Evolutionary conservation across 306 rosid genomes (phyloP).

Genomic region (Vigna angularis): DNA sequence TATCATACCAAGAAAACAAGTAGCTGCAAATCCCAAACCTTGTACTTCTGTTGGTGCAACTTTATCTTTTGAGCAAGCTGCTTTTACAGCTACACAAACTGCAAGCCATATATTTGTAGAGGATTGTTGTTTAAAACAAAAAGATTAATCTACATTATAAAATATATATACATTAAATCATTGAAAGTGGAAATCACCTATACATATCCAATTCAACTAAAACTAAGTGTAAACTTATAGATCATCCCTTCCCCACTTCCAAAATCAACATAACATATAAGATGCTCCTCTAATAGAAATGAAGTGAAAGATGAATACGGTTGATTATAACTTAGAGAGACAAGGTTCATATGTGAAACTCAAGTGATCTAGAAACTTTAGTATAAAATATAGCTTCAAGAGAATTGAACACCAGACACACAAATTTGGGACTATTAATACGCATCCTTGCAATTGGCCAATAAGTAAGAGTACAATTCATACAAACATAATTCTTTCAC

Average conservation of each 20-base stretch:
- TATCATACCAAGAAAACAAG: conserved; percentile 90
- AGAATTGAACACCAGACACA: conserved; percentile 13
- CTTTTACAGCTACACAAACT: conserved; percentile 84
- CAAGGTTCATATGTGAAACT: conserved; percentile 1
- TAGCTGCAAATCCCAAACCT: conserved; percentile 90
- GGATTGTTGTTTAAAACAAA: conserved; percentile 79
- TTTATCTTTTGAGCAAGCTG: conserved; percentile 75
- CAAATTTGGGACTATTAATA: conserved; percentile 24
- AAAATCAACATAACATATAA: conserved; percentile 35
- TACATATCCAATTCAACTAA: conserved; percentile 22
- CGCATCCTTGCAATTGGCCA: neutral
- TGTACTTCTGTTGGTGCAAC: conserved; percentile 74
- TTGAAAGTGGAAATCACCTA: conserved; percentile 15
- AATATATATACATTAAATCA: neutral
- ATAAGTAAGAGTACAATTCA: too few species aligned
- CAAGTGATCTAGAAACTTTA: conserved; percentile 17
- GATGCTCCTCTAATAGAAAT: conserved; percentile 32
- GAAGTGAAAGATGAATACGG: conserved; percentile 25
- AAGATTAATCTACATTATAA: conserved; percentile 41
- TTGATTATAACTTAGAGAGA: neutral
- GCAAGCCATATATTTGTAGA: conserved; percentile 99
- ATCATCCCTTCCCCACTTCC: conserved; percentile 4
- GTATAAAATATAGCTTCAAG: neutral
- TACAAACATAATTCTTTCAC: too few species aligned
- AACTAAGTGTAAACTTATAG: conserved; percentile 22